Base-by-base conservation (phyloP, 805 yeast genomes). In the Zygosaccharomyces lentus region DNA sequence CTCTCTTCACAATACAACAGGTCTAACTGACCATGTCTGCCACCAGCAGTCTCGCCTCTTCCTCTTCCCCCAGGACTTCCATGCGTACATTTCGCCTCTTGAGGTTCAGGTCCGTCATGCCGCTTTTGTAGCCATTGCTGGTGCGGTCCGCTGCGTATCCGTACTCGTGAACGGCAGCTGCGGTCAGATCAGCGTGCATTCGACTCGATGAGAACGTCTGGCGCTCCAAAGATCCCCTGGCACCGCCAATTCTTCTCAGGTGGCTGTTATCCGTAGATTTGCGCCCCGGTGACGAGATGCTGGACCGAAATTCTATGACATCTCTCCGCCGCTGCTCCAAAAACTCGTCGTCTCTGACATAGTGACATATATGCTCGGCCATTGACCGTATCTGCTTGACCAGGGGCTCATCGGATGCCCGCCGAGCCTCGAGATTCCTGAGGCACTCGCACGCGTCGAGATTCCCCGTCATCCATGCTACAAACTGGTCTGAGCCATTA, bases 401-500 rank as follows among this genome's bases (percentile, higher is more conserved):
- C 43, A 78, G 60, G 25, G 68, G 58, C 1, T 55, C 55, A 23
- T 65, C 66, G 44, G 70, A 62, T 12, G 63, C 66, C 37, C 53
- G 26, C 64, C 49, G 37, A 59, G 61, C 41, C 50, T 60, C 44
- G 63, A 50, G 25, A 70, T 68, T 29, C 62, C 66, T 29, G 45
- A 60, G 4, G 72, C 67, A 53, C 71, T 48, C 58, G 41, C 44
- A 59, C 52, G 46, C 50, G 47, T 35, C 57, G 50, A 43, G 54
- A 53, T 45, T 64, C 27, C 71, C 62, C 44, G 67, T 66, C 47
- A 72, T 52, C 80, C 83, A 79, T 4, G 61, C 50, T 9, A 74
- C 65, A 57, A 78, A 79, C 13, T 69, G 75, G 23, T 57, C 59
- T 0, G 83, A 76, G 0, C 85, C 85, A 31, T 77, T 74, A 47